A percentile compares a stretch with the other conserved stretches of the same genome.
phyloP scores from a whole-genome alignment of 2,329 filamentous ascomycete genomes.

The Knufia petricola region DNA sequence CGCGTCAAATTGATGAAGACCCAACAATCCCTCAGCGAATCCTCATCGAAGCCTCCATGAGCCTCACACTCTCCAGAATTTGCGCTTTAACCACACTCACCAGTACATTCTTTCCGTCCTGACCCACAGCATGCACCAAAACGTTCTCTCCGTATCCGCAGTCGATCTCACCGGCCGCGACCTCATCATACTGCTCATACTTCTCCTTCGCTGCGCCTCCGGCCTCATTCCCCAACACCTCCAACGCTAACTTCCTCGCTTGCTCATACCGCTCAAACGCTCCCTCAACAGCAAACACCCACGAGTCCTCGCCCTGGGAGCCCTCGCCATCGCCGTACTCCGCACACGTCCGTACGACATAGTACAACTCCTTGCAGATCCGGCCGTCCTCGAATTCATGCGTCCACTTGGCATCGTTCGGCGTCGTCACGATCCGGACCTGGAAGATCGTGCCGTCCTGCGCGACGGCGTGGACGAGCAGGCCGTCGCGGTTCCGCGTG shows the following conservation, averaged over 20 bases:
- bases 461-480: constrained; percentile 22
- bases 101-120: constrained; percentile 24
- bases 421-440: constrained; percentile 23
- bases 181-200: constrained; percentile 25
- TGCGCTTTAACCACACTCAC: constrained; percentile 25
- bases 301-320: constrained; percentile 17
- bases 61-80: constrained; percentile 23
- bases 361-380: constrained; percentile 23
- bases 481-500: constrained; percentile 17
- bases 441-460: constrained; percentile 24
- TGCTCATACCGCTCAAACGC: constrained; percentile 22
- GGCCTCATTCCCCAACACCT: constrained; percentile 19
- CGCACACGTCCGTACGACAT: constrained; percentile 24
- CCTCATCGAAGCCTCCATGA: constrained; percentile 21
- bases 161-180: constrained; percentile 21
- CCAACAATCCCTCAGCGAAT: constrained; percentile 6
- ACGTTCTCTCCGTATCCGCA: constrained; percentile 28
- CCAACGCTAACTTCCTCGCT: constrained; percentile 22
- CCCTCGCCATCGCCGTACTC: constrained; percentile 21
- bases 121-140: constrained; percentile 24
- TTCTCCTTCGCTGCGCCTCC: constrained; percentile 22
- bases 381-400: constrained; percentile 20
- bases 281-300: constrained; percentile 18
- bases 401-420: constrained; percentile 15
- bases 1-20: no score